Percentiles rank a stretch among this genome's conserved stretches.
Evolutionary conservation across 768 basidiomycete genomes (phyloP).

Genomic region (Clathrus columnatus): DNA sequence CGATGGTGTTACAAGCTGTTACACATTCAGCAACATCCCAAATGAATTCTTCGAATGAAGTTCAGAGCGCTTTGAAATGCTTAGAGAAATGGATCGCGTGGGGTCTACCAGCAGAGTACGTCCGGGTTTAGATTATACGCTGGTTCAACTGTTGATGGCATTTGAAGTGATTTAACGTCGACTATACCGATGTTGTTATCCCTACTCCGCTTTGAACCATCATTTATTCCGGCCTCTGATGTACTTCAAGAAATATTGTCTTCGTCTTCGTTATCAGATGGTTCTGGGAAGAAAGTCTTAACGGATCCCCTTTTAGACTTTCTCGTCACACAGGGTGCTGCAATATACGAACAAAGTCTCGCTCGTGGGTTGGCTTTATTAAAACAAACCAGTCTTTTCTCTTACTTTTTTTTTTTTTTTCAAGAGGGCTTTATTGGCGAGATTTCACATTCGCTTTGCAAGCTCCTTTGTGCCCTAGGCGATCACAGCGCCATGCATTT

Average conservation of each 20-base stretch:
- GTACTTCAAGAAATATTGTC: conserved; percentile 72
- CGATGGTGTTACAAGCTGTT: conserved; percentile 65
- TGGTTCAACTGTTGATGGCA: conserved; percentile 9
- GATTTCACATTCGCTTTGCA: conserved; percentile 64
- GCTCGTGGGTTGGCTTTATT: conserved; percentile 24
- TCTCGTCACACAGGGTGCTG: conserved; percentile 48
- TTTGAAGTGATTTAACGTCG: conserved; percentile 54
- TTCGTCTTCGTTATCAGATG: conserved; percentile 63
- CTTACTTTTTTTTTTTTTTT: not conserved
- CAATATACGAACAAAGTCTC: conserved; percentile 33
- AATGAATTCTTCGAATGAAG: conserved; percentile 33
- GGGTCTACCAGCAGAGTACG: conserved; percentile 59
- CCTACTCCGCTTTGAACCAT: conserved; percentile 46
- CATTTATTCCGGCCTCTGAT: conserved; percentile 59
- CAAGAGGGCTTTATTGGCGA: conserved; percentile 41
- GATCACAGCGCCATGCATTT: conserved; percentile 82
- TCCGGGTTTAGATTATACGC: too few relatives aligned
- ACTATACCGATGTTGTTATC: conserved; percentile 42
- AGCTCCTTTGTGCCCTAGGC: conserved; percentile 70
- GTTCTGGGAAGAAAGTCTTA: conserved; percentile 56
- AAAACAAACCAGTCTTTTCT: not conserved
- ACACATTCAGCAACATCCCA: conserved; percentile 42
- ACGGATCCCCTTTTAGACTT: conserved; percentile 85
- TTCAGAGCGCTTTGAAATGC: conserved; percentile 67
- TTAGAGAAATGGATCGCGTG: conserved; percentile 74